Conservation (phyloP, 2,329 filamentous ascomycete genomes). For the Hymenoscyphus albidus region DNA sequence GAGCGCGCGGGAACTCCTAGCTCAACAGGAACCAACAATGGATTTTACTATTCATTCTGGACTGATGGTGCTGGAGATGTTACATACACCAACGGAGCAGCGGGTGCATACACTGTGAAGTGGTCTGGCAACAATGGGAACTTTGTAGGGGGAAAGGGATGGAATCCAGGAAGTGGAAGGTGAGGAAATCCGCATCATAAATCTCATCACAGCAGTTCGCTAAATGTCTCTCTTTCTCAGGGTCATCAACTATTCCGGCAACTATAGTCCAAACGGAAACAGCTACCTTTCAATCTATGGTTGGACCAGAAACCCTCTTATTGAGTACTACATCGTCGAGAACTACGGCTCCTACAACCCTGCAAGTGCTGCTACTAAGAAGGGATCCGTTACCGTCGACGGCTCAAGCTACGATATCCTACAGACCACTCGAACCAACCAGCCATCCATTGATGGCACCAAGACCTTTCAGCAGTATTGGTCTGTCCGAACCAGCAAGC, state of each 20-base stretch:
- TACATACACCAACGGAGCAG: slow-evolving; percentile 49
- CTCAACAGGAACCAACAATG: slow-evolving; percentile 50
- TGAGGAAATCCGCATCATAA: slow-evolving; percentile 8
- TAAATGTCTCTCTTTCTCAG: slow-evolving; percentile 24
- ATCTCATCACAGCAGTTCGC: neutral
- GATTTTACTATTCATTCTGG: slow-evolving; percentile 60
- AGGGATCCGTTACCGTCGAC: slow-evolving; percentile 48
- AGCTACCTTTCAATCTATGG: slow-evolving; percentile 53
- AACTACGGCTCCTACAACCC: slow-evolving; percentile 48
- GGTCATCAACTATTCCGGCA: slow-evolving; percentile 41
- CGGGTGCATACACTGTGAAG: slow-evolving; percentile 46
- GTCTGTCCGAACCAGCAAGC: slow-evolving; percentile 48
- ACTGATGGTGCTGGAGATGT: slow-evolving; percentile 47
- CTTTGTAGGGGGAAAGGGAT: slow-evolving; percentile 48
- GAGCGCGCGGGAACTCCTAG: slow-evolving; percentile 39
- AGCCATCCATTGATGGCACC: slow-evolving; percentile 46
- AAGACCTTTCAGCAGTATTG: slow-evolving; percentile 50
- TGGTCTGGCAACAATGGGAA: slow-evolving; percentile 46
- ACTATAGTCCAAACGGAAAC: slow-evolving; percentile 40
- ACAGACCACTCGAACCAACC: slow-evolving; percentile 37
- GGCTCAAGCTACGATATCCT: slow-evolving; percentile 49
- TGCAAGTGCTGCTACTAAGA: slow-evolving; percentile 43
- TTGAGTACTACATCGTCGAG: slow-evolving; percentile 48
- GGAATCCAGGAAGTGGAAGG: slow-evolving; percentile 39
- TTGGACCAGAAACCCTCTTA: slow-evolving; percentile 40